Base-by-base conservation (phyloP, 345 rosid genomes). In the Arabis hirsuta region DNA sequence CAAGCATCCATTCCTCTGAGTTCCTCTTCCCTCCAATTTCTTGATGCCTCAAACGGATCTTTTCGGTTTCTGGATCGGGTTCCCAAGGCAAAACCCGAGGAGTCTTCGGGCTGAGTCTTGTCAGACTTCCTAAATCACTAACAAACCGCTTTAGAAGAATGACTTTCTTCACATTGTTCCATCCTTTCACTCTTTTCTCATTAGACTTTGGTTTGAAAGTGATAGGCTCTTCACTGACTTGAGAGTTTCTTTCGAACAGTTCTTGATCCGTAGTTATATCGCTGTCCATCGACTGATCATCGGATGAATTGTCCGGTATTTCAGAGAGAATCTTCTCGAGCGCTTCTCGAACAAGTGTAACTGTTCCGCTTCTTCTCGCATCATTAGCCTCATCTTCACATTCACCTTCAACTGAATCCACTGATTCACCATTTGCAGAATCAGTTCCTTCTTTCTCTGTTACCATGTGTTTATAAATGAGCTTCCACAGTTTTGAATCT, bases 1-100 rank as follows among this genome's bases (percentile, higher is more conserved):
- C 99, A 13, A 95, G 96, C 99, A 95, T 95, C 97, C 96, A 91
- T 80, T 91, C 94, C 58, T 95, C 94, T 20, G 88, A 79, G 5
- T 68, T 82, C 78, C 84, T 91, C 80, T 85, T 91, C 73, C 81
- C 98, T 68, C 78, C 84, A 22, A 70, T n/a, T 7, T 34, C 76
- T 69, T 82, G 96, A 73, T 78, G 90, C 84, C 92, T 88, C 62
- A 95, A 73, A 66, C 56, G 58, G 55, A 91, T 84, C 59, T 84
- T 91, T 78, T 90, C 97, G 36, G 87, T 73, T 72, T 81, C 87
- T 47, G 84, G 81, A 80, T 81, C 82, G 12, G 76, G 80, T 75
- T 84, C 82, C 67, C 75, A 56, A 12, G 90, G 80, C 60, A 74
- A 82, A 65, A 48, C 26, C 29, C 31, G 73, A 27, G 78, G 84